Conservation (phyloP, 768 basidiomycete species). For the Mycena floridula region DNA sequence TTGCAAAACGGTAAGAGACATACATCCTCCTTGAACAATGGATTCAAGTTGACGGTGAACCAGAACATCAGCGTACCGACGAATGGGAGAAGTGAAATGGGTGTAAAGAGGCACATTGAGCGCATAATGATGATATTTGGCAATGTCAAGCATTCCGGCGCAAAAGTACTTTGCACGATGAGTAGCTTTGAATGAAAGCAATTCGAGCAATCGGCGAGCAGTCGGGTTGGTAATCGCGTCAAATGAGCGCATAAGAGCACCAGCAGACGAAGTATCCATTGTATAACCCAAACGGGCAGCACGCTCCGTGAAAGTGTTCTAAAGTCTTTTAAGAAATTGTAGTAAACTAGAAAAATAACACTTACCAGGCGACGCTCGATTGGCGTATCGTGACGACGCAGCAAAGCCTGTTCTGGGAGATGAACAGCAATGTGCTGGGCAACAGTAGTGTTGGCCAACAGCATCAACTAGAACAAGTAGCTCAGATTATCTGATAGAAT, state of each 20-base stretch:
- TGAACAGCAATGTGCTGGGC: conserved; percentile 92
- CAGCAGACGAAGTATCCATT: conserved; percentile 75
- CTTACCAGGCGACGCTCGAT: conserved; percentile 85
- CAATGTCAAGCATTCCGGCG: conserved; percentile 97
- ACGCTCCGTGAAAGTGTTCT: conserved; percentile 76
- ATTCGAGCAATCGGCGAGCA: conserved; percentile 71
- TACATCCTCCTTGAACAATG: conserved; percentile 66
- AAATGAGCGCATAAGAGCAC: conserved; percentile 81
- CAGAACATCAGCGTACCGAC: conserved; percentile 88
- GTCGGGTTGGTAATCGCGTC: conserved; percentile 66
- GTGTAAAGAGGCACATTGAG: conserved; percentile 89
- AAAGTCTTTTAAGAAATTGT: too few species aligned
- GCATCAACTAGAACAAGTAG: conserved; percentile 68
- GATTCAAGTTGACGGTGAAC: conserved; percentile 97
- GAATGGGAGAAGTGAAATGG: conserved; percentile 89
- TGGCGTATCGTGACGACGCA: conserved; percentile 91
- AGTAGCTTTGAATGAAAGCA: conserved; percentile 88
- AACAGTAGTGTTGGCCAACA: conserved; percentile 83
- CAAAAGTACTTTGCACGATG: conserved; percentile 98
- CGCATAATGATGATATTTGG: conserved; percentile 93
- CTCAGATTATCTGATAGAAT: conserved; percentile 1
- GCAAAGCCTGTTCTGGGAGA: conserved; percentile 93
- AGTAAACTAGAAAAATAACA: too few species aligned
- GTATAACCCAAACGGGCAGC: conserved; percentile 79
- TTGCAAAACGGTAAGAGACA: conserved; percentile 15